Conservation (phyloP, 225 moss, liverwort and hornwort genomes). For the Bryum argenteum region DNA sequence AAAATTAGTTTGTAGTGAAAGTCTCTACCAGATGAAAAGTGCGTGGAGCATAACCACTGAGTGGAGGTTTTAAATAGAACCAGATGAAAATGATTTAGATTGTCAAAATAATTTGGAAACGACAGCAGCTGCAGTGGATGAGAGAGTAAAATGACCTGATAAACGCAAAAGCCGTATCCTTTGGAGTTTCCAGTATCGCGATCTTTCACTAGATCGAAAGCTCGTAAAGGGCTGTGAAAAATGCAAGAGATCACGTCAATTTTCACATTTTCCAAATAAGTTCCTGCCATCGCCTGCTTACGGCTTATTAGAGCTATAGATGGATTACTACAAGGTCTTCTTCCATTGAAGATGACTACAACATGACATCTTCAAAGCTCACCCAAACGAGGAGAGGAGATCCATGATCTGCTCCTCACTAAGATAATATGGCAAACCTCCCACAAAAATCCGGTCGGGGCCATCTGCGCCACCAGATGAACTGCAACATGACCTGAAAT, state of each 20-base stretch:
- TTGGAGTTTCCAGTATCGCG: slow-evolving; percentile 98
- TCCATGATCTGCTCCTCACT: slow-evolving; percentile 98
- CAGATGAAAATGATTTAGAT: neutral
- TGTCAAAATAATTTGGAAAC: neutral
- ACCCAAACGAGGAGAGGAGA: slow-evolving; percentile 97
- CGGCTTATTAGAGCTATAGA: slow-evolving; percentile 10
- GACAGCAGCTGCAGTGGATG: neutral
- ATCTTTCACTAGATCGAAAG: slow-evolving; percentile 97
- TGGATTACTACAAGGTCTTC: slow-evolving; percentile 23
- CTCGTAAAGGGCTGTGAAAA: slow-evolving; percentile 77
- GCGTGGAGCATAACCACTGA: neutral
- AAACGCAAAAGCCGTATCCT: slow-evolving; percentile 96
- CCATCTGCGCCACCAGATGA: slow-evolving; percentile 90
- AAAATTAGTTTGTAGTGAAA: neutral
- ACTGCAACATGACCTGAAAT: slow-evolving; percentile 39
- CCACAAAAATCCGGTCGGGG: slow-evolving; percentile 94
- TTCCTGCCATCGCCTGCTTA: slow-evolving; percentile 9
- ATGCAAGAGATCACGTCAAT: slow-evolving; percentile 31
- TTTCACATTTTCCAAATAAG: slow-evolving; percentile 24
- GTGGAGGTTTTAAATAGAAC: neutral
- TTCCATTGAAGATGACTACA: neutral
- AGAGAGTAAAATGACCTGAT: slow-evolving; percentile 60
- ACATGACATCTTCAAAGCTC: slow-evolving; percentile 22
- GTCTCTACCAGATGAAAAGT: neutral
- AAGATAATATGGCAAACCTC: slow-evolving; percentile 88